Evolutionary conservation across 2,329 filamentous ascomycete genomes (phyloP), one percentile per base, ranked within the genome.

Genomic region (Scytalidium sp.): DNA sequence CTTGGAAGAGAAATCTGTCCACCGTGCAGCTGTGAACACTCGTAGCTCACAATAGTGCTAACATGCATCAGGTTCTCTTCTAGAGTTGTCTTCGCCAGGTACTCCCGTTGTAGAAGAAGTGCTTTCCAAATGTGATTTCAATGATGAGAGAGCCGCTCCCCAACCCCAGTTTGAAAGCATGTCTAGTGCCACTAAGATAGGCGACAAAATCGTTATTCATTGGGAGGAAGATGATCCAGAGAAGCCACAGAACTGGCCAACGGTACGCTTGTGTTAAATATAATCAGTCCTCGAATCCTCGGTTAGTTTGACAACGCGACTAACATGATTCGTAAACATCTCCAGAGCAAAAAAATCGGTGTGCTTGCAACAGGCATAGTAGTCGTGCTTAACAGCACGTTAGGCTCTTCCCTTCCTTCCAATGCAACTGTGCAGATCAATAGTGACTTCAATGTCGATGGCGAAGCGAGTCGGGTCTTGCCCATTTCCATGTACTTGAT

Each of bases 311-410:
- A n/a, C n/a, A n/a, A n/a, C n/a, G n/a, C n/a, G n/a, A n/a, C n/a
- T n/a, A n/a, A n/a, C n/a, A n/a, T n/a, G n/a, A n/a, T n/a, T n/a
- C n/a, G n/a, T n/a, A n/a, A n/a, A n/a, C 25, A 36, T 36, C 32
- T 36, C n/a, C 54, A 83, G 76, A 57, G 57, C 45, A 80, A 74
- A 58, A 88, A 87, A 61, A 55, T 67, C 2, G 67, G 71, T 32
- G 73, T 87, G 5, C 60, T 85, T 2, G 60, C 80, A 21, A 73
- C 79, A 0, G 76, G 77, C 1, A 80, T 83, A 67, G 63, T 78
- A 54, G 73, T 78, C 47, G 83, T 88, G 41, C 72, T 87, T 62
- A 89, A 89, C 64, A 83, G 78, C 21, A 88, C 85, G 9, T 80
- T 88, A 67, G 80, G 79, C 1, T 85, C 80, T 40, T 74, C 83